Evolutionary conservation across 768 basidiomycete species (phyloP).

Genomic region (Baorangia bicolor): DNA sequence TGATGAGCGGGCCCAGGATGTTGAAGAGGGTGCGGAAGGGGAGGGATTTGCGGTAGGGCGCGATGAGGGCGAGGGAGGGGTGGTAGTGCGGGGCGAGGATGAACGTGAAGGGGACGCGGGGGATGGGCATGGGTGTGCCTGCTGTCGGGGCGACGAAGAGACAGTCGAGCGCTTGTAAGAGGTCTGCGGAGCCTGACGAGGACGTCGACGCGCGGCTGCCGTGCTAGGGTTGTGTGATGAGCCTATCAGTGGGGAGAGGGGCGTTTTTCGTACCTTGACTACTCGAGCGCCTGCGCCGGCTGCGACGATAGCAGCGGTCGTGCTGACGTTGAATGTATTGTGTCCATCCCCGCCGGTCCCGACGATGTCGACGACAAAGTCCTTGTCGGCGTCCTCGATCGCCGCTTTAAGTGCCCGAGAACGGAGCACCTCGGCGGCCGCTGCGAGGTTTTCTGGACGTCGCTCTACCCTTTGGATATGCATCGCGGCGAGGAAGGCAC

Average conservation of each 20-base stretch:
- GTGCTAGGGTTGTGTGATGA: constrained; percentile 53
- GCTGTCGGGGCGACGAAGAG: constrained; percentile 63
- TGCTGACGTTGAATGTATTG: constrained; percentile 96
- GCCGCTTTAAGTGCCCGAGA: constrained; percentile 63
- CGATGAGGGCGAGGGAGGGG: constrained; percentile 76
- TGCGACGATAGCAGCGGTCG: constrained; percentile 89
- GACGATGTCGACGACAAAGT: constrained; percentile 61
- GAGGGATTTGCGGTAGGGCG: constrained; percentile 79
- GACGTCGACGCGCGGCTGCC: constrained; percentile 91
- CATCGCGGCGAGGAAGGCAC: constrained; percentile 85
- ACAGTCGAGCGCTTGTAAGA: constrained; percentile 82
- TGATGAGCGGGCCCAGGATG: constrained; percentile 89
- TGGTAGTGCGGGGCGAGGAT: constrained; percentile 95
- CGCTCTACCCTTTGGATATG: constrained; percentile 79
- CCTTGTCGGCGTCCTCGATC: constrained; percentile 56
- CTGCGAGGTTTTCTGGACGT: constrained; percentile 72
- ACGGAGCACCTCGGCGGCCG: constrained; percentile 73
- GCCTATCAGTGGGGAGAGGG: neutral
- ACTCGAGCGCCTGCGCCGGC: constrained; percentile 93
- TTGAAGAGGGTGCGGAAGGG: constrained; percentile 98
- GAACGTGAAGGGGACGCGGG: constrained; percentile 81
- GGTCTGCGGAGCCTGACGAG: constrained; percentile 90
- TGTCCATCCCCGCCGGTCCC: constrained; percentile 80
- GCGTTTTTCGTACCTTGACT: constrained; percentile 61
- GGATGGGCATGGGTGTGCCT: constrained; percentile 42